Evolutionary conservation across 2,329 filamentous ascomycete genomes (phyloP).

Genomic region (Clarireedia paspali): DNA sequence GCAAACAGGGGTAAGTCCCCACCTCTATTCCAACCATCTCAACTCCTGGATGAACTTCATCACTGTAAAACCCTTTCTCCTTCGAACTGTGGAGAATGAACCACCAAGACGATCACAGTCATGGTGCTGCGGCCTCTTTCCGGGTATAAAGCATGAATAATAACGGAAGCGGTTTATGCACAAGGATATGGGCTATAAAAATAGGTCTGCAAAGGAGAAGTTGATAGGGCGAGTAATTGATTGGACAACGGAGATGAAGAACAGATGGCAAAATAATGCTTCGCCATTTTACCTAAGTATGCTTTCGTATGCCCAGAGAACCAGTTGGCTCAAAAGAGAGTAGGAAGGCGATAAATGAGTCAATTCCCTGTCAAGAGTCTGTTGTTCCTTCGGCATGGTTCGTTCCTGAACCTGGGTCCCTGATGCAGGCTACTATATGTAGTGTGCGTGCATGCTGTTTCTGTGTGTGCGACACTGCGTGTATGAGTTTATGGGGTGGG

Average conservation of each 20-base stretch:
- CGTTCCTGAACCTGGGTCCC: too few species aligned
- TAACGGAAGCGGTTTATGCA: constrained; percentile 9
- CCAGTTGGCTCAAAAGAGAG: neutral
- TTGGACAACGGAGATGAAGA: constrained; percentile 8
- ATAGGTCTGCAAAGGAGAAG: neutral
- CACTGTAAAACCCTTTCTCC: neutral
- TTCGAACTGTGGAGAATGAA: constrained; percentile 4
- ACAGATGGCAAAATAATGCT: constrained; percentile 12
- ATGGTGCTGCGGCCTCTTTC: constrained; percentile 8
- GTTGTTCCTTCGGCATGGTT: too few species aligned
- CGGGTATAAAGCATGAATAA: constrained; percentile 8
- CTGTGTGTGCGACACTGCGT: neutral
- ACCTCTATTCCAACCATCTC: constrained; percentile 4
- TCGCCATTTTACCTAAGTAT: neutral
- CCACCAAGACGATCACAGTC: neutral
- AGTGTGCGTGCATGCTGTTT: too few species aligned
- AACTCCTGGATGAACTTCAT: constrained; percentile 11
- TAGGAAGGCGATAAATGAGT: neutral
- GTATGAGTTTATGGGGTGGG: neutral
- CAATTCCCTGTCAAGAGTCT: neutral
- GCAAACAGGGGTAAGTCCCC: constrained; percentile 2
- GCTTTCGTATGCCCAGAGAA: neutral
- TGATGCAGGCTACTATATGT: too few species aligned
- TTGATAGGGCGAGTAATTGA: constrained; percentile 4
- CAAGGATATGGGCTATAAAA: constrained; percentile 10